Percentiles rank a stretch among this genome's conserved stretches.
Evolutionary conservation across 2,329 filamentous ascomycete genomes (phyloP).

Genomic region (Endothia cerciana): DNA sequence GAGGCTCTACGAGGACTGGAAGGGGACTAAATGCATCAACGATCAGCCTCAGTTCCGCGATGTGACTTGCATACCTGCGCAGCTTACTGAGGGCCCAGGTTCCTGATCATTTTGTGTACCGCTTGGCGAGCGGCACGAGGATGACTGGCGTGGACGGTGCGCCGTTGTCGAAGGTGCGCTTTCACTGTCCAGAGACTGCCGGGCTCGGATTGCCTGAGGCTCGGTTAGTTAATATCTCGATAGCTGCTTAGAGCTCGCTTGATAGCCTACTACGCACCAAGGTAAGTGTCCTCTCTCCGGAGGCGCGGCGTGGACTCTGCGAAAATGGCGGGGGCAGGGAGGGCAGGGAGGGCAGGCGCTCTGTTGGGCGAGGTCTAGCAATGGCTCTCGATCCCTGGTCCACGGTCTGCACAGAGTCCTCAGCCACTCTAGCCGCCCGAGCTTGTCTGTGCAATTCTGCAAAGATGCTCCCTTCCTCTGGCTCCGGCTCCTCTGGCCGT

Average conservation of each 20-base stretch:
- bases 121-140: conserved; percentile 10
- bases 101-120: conserved; percentile 17
- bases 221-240: conserved; percentile 16
- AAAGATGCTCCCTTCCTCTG: neutral
- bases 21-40: conserved; percentile 11
- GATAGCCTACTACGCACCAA: conserved; percentile 18
- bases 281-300: conserved; percentile 10
- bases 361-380: neutral
- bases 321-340: conserved; percentile 17
- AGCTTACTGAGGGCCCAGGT: conserved; percentile 26
- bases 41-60: neutral
- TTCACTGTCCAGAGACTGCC: conserved; percentile 16
- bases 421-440: neutral
- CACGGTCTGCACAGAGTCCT: neutral
- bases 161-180: neutral
- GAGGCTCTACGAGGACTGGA: conserved; percentile 19
- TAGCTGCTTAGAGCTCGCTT: neutral
- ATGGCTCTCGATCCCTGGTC: neutral
- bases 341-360: neutral
- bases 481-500: neutral
- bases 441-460: neutral
- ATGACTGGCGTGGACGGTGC: conserved; percentile 13
- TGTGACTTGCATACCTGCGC: neutral
- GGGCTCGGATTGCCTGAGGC: conserved; percentile 20
- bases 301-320: conserved; percentile 10